Base-by-base conservation (phyloP, 495 filamentous ascomycete species). In the Tuber magnatum region DNA sequence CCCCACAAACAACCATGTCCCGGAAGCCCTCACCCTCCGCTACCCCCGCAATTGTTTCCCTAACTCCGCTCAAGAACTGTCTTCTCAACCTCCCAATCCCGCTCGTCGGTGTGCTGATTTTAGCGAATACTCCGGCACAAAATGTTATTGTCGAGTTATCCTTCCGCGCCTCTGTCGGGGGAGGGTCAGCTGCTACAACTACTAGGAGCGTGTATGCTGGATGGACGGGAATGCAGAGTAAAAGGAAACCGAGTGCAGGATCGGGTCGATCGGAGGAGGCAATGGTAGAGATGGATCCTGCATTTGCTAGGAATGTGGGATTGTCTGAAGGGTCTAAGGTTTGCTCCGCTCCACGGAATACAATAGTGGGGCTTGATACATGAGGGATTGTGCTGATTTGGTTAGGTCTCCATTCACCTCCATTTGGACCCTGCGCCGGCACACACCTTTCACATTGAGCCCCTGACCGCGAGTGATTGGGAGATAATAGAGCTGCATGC, bases 401-500 rank as follows among this genome's bases (percentile, higher is more conserved):
- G 38, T n/a, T 75, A 89, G 90, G 89, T 92, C 72, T 88, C 87
- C 43, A 82, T 92, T 73, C 85, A 86, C 68, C 87, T 99, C 75
- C 95, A 98, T 82, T 84, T 97, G 61, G 94, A 98, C 83, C 94
- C 94, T 68, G 93, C 94, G 0, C 84, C 94, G 73, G 92, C 93
- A 48, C 92, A 96, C 83, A 97, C 94, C 2, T 90, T 99, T 81
- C 92, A 97, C 79, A 97, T 99, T 78, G 95, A 99, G 83, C 95
- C 95, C 71, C 85, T 97, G 77, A 97, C 95, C 1, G 89, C 94
- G 3, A 92, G 93, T 75, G 95, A 99, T 82, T 99, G 95, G 95
- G 95, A 98, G 89, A 94, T 97, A 80, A 99, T 99, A 77, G 95
- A 99, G 81, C 86, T 97, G 2, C 95, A 98, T 84, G 95, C 95